These are phyloP conservation scores for Nephromyces sp. DNA, from an alignment of 169 alveolate genomes.

Conservation along the genomic window DNA sequence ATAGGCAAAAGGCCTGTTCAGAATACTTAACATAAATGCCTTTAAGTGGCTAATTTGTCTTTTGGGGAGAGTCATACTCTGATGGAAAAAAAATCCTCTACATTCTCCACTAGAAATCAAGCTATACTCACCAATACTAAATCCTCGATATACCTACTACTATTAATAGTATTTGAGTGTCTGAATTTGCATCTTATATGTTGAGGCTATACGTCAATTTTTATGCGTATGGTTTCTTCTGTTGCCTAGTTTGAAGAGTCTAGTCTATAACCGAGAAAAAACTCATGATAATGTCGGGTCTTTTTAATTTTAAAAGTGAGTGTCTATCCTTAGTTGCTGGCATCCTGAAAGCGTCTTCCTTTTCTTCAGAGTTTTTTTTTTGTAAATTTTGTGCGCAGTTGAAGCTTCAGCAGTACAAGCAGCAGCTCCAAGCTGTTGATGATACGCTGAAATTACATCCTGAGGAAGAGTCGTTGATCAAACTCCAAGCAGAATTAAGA, in stretches of 20 bases:
- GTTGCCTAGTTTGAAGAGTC: background rate
- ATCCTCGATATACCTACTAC: no score
- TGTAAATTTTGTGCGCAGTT: conserved; percentile 5
- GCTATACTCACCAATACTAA: no score
- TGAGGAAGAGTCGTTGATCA: conserved; percentile 17
- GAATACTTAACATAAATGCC: no score
- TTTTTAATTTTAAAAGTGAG: no score
- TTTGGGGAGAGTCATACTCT: no score
- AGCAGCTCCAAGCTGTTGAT: conserved; percentile 35
- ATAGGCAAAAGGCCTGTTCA: no score
- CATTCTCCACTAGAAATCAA: no score
- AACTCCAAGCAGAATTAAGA: conserved; percentile 21
- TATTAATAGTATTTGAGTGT: no score
- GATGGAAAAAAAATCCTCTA: no score
- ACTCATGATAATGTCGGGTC: background rate
- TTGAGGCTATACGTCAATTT: background rate
- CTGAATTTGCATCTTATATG: background rate
- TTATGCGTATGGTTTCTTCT: background rate
- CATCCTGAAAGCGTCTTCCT: background rate
- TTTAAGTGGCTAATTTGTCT: no score
- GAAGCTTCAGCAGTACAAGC: conserved; percentile 30
- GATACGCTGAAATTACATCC: conserved; percentile 29
- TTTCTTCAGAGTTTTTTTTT: background rate
- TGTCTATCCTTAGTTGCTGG: background rate
- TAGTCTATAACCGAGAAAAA: background rate